phyloP scores from a whole-genome alignment of 306 rosid genomes.

The Cicer yamashitae region DNA sequence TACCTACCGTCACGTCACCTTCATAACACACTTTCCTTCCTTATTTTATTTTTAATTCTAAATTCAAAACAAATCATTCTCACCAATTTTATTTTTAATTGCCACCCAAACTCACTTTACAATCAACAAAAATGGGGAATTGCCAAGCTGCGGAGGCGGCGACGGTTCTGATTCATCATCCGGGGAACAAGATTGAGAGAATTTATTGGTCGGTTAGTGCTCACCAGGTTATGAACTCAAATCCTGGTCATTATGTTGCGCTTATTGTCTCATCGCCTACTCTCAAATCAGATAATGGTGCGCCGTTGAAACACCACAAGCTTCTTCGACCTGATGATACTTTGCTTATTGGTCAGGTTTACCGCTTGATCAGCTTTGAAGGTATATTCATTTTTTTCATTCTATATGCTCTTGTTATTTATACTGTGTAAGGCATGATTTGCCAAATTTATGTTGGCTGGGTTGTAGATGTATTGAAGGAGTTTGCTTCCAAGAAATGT shows the following conservation, averaged over 20 bases:
- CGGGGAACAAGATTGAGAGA: slow-evolving; percentile 72
- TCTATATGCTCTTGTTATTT: no score
- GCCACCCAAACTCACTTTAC: no score
- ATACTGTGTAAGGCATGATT: no score
- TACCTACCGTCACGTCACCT: no score
- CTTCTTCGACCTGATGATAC: slow-evolving; percentile 91
- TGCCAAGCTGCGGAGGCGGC: slow-evolving; percentile 96
- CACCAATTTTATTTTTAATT: no score
- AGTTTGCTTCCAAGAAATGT: slow-evolving; percentile 84
- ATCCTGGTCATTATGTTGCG: slow-evolving; percentile 93
- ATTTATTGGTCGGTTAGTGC: slow-evolving; percentile 89
- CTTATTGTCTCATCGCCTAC: slow-evolving; percentile 58
- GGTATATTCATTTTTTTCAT: slow-evolving; percentile 45
- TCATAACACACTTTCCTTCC: no score
- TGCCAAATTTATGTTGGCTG: neutral
- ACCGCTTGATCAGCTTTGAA: slow-evolving; percentile 82
- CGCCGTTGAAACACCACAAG: slow-evolving; percentile 77
- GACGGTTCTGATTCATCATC: slow-evolving; percentile 81
- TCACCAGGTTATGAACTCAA: slow-evolving; percentile 66
- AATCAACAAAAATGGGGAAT: slow-evolving; percentile 57
- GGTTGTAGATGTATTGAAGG: slow-evolving; percentile 81
- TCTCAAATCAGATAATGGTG: slow-evolving; percentile 58
- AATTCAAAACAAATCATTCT: no score
- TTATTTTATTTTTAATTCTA: no score
- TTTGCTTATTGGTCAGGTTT: slow-evolving; percentile 84